Evolutionary conservation across 106 monocot genomes (phyloP).

Genomic region (Agapanthus africanus): DNA sequence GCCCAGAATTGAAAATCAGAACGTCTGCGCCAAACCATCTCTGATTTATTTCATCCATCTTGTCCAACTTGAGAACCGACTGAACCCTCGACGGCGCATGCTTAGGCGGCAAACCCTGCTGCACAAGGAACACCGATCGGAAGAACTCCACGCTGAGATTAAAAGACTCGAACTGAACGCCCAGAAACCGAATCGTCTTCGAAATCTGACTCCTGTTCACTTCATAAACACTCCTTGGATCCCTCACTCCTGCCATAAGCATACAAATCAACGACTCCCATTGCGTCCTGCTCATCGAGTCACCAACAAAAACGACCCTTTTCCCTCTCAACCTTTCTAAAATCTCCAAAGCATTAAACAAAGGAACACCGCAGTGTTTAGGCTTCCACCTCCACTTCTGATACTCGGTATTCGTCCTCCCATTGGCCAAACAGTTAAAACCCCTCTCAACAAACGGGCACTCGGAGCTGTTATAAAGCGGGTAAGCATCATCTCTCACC

Average conservation of each 20-base stretch:
- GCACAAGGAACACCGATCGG: conserved; percentile 74
- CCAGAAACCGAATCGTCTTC: conserved; percentile 78
- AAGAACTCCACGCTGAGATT: conserved; percentile 87
- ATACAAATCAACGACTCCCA: conserved; percentile 97
- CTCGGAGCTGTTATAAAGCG: conserved; percentile 77
- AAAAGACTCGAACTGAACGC: conserved; percentile 61
- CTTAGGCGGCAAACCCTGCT: conserved; percentile 41
- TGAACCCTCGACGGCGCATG: conserved; percentile 56
- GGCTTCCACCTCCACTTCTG: conserved; percentile 95
- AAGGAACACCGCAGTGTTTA: conserved; percentile 50
- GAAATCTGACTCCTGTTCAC: conserved; percentile 77
- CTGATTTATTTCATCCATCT: conserved; percentile 60
- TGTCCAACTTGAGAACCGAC: conserved; percentile 64
- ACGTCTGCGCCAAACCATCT: conserved; percentile 85
- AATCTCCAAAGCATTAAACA: conserved; percentile 37
- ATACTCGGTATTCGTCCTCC: conserved; percentile 67
- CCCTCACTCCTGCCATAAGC: conserved; percentile 79
- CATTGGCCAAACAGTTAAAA: conserved; percentile 94
- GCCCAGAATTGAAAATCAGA: conserved; percentile 88
- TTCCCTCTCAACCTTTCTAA: conserved; percentile 67
- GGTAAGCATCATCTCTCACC: conserved; percentile 50
- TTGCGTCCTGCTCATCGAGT: conserved; percentile 97
- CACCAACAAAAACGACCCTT: conserved; percentile 82
- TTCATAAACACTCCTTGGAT: conserved; percentile 69
- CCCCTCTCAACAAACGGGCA: conserved; percentile 87